Evolutionary conservation across 768 basidiomycete genomes (phyloP), one percentile per base, ranked within the genome.

Genomic region (Cyclocybe aegerita): DNA sequence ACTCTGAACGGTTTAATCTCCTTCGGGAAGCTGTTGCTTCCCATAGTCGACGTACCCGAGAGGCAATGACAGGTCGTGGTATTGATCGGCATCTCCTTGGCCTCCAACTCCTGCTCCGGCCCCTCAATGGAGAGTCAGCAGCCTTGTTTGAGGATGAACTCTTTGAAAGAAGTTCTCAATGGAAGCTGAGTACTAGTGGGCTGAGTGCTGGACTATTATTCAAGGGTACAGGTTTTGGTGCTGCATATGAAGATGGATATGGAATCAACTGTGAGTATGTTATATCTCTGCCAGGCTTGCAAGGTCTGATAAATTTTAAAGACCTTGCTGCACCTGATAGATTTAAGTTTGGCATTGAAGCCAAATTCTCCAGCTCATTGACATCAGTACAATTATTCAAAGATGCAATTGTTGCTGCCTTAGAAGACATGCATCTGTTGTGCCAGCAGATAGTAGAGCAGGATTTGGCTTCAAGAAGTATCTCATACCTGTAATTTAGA

Each of bases 321-420:
- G 95, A 97, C 67, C 79, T 96, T 50, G 80, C 89, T 49, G 91
- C 86, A 10, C 82, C 86, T 10, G 70, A 85, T 38, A 74, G 84
- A 50, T 75, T 98, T 62, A 95, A 93, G 67, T 94, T 97, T 70
- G 94, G 96, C 2, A 84, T 97, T 63, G 96, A 98, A 65, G 91
- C 88, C 39, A 98, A 98, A 66, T 70, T 76, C 52, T 87, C 88
- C 4, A 82, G 76, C 53, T 62, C 77, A 3, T 60, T 70, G 12
- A 95, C 93, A 12, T 90, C 89, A 12, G 96, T 93, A 10, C 65
- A 72, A 7, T 49, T 51, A 17, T 89, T 96, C 65, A 85, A 88
- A 59, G 62, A 72, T 40, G 78, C 80, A 16, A 69, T 97, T 42
- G 63, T 70, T 12, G 72, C 78, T 46, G 83, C 87, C 11, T 63